Evolutionary conservation across 495 filamentous ascomycete species (phyloP).

Genomic region (Cairneyella variabilis): DNA sequence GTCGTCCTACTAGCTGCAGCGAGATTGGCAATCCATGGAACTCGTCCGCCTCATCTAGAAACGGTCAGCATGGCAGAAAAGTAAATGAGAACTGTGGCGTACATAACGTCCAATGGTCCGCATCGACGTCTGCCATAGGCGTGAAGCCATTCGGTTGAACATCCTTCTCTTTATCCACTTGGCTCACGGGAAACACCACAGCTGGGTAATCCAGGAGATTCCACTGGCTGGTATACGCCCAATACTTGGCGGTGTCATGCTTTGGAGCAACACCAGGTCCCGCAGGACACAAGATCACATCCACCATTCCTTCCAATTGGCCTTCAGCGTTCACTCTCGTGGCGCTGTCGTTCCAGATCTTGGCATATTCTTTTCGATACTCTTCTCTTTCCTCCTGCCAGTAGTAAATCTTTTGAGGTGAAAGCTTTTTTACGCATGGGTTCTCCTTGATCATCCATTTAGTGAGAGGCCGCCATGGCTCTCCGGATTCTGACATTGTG

Average conservation of each 20-base stretch:
- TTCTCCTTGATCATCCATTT: slow-evolving; percentile 54
- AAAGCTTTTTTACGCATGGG: slow-evolving; percentile 36
- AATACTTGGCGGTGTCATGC: slow-evolving; percentile 52
- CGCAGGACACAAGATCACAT: slow-evolving; percentile 60
- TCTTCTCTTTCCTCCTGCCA: slow-evolving; percentile 22
- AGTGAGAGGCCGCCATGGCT: slow-evolving; percentile 52
- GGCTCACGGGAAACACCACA: slow-evolving; percentile 47
- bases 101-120: slow-evolving; percentile 17
- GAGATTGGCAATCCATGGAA: slow-evolving; percentile 43
- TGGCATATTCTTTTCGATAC: slow-evolving; percentile 24
- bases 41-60: slow-evolving; percentile 31
- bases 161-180: slow-evolving; percentile 38
- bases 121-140: slow-evolving; percentile 10
- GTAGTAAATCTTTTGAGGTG: slow-evolving; percentile 19
- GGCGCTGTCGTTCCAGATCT: slow-evolving; percentile 29
- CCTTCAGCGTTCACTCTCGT: slow-evolving; percentile 2
- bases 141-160: slow-evolving; percentile 11
- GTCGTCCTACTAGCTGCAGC: slow-evolving; percentile 41
- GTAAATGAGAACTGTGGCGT: background rate
- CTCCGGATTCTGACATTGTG: slow-evolving; percentile 44
- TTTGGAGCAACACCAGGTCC: slow-evolving; percentile 51
- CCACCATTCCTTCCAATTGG: slow-evolving; percentile 25
- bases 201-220: slow-evolving; percentile 61
- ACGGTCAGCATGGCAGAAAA: slow-evolving; percentile 19
- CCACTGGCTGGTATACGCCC: slow-evolving; percentile 62